These are phyloP conservation scores for Sclerotinia sclerotiorum DNA, from an alignment of 2,329 filamentous ascomycete genomes.

Conservation along the genomic window DNA sequence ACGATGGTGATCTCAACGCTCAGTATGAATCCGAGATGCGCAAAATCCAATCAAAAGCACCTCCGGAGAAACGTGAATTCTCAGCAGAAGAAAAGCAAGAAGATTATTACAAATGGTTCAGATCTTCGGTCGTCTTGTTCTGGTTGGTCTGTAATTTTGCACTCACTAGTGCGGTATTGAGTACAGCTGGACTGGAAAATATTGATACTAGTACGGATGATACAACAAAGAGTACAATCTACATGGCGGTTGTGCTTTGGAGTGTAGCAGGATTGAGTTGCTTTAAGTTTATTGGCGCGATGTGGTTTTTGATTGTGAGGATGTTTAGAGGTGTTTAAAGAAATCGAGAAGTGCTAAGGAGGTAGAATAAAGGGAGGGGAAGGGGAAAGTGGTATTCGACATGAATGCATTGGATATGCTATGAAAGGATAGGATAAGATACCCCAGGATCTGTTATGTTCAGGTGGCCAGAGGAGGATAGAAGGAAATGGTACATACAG, in stretches of 20 bases:
- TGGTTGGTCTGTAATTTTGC: conserved; percentile 98
- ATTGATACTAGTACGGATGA: conserved; percentile 72
- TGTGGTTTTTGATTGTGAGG: conserved; percentile 72
- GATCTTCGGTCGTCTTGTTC: conserved; percentile 83
- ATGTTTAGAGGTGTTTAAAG: conserved; percentile 75
- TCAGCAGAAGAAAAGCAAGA: conserved; percentile 76
- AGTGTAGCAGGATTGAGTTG: conserved; percentile 40
- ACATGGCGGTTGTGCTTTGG: conserved; percentile 42
- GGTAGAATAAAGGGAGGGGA: not conserved
- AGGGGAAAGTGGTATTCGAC: not conserved
- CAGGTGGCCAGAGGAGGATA: not conserved
- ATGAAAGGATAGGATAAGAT: conserved; percentile 17
- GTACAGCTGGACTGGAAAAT: conserved; percentile 76
- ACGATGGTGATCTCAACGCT: conserved; percentile 91
- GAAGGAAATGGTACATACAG: not conserved
- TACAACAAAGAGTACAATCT: conserved; percentile 38
- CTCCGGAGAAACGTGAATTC: conserved; percentile 65
- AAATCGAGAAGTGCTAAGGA: not conserved
- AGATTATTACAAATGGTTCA: conserved; percentile 97
- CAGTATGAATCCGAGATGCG: conserved; percentile 86
- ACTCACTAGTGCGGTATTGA: conserved; percentile 81
- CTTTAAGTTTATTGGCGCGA: conserved; percentile 42
- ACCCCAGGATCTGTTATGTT: conserved; percentile 7
- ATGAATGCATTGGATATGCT: conserved; percentile 12
- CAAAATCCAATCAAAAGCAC: conserved; percentile 72